Base-by-base conservation (phyloP, 2,329 filamentous ascomycete species). In the Rhinocladiella mackenziei region DNA sequence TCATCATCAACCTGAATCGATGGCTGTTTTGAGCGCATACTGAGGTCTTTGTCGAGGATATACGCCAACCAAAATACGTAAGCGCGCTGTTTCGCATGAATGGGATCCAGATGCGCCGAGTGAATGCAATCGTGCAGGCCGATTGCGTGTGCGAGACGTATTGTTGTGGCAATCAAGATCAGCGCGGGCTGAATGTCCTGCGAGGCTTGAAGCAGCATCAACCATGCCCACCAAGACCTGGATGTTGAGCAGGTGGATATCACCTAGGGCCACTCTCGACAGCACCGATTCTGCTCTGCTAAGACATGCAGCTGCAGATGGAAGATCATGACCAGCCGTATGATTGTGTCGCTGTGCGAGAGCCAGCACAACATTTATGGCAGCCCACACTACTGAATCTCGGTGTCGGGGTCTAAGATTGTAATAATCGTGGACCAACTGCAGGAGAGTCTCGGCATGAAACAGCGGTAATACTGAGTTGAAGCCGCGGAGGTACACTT, bases 11-110 rank as follows among this genome's bases (percentile, higher is more conserved):
- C 62, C 4, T 59, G 57, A 32, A 56, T 57, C 19, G 64, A 62
- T 53, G 69, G 67, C 55, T 67, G 64, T 29, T 61, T 63, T 40
- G 67, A 66, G 13, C 62, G 61, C 59, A 73, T 66, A 17, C 65
- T 61, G 37, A 66, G 61, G 54, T 72, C 68, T 40, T 65, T 66
- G 47, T 72, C 69, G 13, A 62, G 56, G 34, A 61, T 51, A 48
- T 62, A 62, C 15, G 55, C 58, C 34, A 62, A 39, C 60, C 60
- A 62, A 43, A 62, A 60, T 36, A 62, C 60, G 36, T 47, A 39
- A 29, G 43, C 54, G 7, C 57, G 57, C 50, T 62, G 54, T 23
- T 19, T 25, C n/a, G 31, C 48, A 6, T 34, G 19, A 14, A 33
- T 20, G 26, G 40, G n/a, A 30, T 48, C 41, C 13, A 51, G 35